phyloP scores from a whole-genome alignment of 1,139 yeast genomes.

The Candida albicans region DNA sequence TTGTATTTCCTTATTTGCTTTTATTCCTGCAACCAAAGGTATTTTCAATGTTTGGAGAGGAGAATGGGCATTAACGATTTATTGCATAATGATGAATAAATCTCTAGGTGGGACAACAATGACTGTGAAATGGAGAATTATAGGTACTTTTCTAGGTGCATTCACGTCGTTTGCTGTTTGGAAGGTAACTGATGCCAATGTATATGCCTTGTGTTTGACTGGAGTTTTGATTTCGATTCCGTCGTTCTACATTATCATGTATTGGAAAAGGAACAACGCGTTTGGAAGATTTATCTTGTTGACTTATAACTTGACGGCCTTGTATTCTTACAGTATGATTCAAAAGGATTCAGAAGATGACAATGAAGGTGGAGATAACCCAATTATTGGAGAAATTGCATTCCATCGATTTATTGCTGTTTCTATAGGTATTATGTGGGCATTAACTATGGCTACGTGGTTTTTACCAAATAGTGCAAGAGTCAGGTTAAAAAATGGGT shows the following conservation, averaged over 20 bases:
- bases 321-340: slow-evolving; percentile 72
- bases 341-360: slow-evolving; percentile 62
- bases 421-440: slow-evolving; percentile 74
- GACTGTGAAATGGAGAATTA: slow-evolving; percentile 73
- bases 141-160: slow-evolving; percentile 79
- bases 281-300: slow-evolving; percentile 72
- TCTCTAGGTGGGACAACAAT: slow-evolving; percentile 84
- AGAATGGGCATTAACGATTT: slow-evolving; percentile 84
- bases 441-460: slow-evolving; percentile 60
- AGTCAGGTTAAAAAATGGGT: slow-evolving; percentile 59
- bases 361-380: slow-evolving; percentile 69
- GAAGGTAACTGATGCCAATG: slow-evolving; percentile 59
- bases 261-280: slow-evolving; percentile 64
- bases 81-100: slow-evolving; percentile 81
- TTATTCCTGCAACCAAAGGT: slow-evolving; percentile 53
- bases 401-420: slow-evolving; percentile 76
- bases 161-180: slow-evolving; percentile 58
- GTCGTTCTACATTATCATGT: slow-evolving; percentile 67
- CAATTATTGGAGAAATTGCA: slow-evolving; percentile 74
- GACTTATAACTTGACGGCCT: slow-evolving; percentile 76
- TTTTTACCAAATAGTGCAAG: slow-evolving; percentile 79
- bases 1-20: slow-evolving; percentile 66
- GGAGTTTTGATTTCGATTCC: slow-evolving; percentile 64
- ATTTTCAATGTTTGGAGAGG: slow-evolving; percentile 67
- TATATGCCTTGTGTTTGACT: slow-evolving; percentile 49